Evolutionary conservation across 2,329 filamentous ascomycete genomes (phyloP), one percentile per base, ranked within the genome.

Genomic region (Penicillium concentricum): DNA sequence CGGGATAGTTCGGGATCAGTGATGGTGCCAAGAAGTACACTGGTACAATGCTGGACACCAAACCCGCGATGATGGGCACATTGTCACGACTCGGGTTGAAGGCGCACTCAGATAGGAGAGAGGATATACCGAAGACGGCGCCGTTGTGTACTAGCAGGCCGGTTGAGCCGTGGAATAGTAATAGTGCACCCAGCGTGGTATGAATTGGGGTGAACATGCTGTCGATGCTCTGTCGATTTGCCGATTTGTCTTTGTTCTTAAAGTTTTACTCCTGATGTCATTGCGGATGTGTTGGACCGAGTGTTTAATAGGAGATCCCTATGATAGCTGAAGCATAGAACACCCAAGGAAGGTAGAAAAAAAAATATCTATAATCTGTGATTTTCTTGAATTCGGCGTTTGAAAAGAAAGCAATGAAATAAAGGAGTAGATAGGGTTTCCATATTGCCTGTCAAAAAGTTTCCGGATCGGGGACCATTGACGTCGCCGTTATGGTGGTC

Each of bases 161-260:
- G 20, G 78, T 78, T 0, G 80, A 80, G 43, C 78, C 75, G 63
- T 81, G 78, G 55, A 79, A 79, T 47, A 83, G 72, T 51, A 83
- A 68, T 13, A 82, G 49, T 2, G 81, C 80, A 18, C 81, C 81
- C 12, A 83, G 64, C 6, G 77, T 75, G 15, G 81, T 81, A 61
- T 82, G 76, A 26, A 83, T 52, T 0, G 81, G 80, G 0, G 81
- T 83, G 61, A 83, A 83, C 81, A 83, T 82, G 37, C 32, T 44
- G 28, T 18, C 15, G 20, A 26, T 32, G 24, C 10, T 39, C 12
- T 43, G 15, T 32, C 9, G 22, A 34, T 34, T 34, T 16, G 10
- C 13, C 30, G 30, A 47, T 8, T 28, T 26, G 24, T 43, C 50
- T 46, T 41, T 54, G 46, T 24, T 46, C 44, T 45, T 22, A 54